Conservation (phyloP, 805 yeast species). For the Starmerella lactis-condensi region DNA sequence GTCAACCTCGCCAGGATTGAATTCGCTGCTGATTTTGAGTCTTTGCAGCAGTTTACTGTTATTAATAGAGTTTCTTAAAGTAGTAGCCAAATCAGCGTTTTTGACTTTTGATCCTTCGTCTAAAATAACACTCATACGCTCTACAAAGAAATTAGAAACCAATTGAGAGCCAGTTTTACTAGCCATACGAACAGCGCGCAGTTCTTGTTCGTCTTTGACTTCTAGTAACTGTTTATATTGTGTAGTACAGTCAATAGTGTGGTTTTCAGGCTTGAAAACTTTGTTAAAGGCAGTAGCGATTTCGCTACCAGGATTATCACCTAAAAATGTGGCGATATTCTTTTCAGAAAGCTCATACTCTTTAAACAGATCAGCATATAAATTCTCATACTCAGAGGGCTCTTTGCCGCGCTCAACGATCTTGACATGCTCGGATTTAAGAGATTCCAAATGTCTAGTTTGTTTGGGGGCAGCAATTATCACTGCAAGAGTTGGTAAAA, state of each 20-base stretch:
- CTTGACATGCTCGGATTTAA: constrained; percentile 31
- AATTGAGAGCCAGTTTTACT: constrained; percentile 58
- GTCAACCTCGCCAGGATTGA: constrained; percentile 60
- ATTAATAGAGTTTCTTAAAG: constrained; percentile 65
- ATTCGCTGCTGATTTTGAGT: constrained; percentile 40
- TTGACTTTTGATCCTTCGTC: constrained; percentile 71
- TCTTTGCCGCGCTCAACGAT: constrained; percentile 71
- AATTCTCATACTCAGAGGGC: constrained; percentile 47
- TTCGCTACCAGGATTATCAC: constrained; percentile 68
- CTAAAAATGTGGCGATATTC: constrained; percentile 41
- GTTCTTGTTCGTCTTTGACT: constrained; percentile 63
- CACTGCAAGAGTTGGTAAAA: constrained; percentile 40
- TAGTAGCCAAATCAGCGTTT: constrained; percentile 54
- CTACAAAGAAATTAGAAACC: constrained; percentile 57
- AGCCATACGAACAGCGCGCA: constrained; percentile 45
- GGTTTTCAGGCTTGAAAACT: constrained; percentile 21
- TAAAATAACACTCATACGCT: constrained; percentile 69
- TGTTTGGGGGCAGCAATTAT: constrained; percentile 70
- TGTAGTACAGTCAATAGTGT: constrained; percentile 31
- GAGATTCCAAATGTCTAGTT: constrained; percentile 54
- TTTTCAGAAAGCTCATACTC: constrained; percentile 2
- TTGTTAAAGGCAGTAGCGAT: constrained; percentile 35
- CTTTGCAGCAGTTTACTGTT: constrained; percentile 52
- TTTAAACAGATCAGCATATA: constrained; percentile 40
- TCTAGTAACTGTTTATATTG: constrained; percentile 46